Evolutionary conservation across 768 basidiomycete species (phyloP).

Genomic region (Phlebiopsis flavidoalba): DNA sequence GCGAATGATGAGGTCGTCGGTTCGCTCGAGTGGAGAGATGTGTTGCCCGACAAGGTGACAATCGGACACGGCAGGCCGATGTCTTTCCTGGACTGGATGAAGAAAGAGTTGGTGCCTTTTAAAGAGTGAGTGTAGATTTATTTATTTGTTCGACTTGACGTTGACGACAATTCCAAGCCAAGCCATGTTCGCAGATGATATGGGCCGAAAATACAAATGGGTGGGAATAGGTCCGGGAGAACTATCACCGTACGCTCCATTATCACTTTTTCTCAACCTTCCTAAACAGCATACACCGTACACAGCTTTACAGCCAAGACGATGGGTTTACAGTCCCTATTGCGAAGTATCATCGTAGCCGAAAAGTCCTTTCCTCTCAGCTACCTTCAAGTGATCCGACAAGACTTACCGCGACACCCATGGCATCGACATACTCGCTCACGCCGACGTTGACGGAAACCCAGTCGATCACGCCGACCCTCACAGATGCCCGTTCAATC

Average conservation of each 20-base stretch:
- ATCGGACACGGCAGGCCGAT: slow-evolving; percentile 27
- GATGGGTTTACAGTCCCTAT: slow-evolving; percentile 29
- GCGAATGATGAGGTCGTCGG: slow-evolving; percentile 30
- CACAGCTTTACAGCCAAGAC: slow-evolving; percentile 30
- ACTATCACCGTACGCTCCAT: slow-evolving; percentile 27
- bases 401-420: not conserved
- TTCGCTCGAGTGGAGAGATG: slow-evolving; percentile 34
- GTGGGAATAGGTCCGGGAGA: slow-evolving; percentile 33
- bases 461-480: slow-evolving; percentile 6
- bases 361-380: not conserved
- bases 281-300: not conserved
- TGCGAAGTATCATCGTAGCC: slow-evolving; percentile 31
- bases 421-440: slow-evolving; percentile 4
- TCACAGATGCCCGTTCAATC: slow-evolving; percentile 1
- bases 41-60: slow-evolving; percentile 34
- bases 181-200: slow-evolving; percentile 30
- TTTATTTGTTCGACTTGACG: not conserved
- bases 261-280: not conserved
- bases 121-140: slow-evolving; percentile 27
- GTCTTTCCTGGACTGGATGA: slow-evolving; percentile 33
- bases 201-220: slow-evolving; percentile 36
- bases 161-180: slow-evolving; percentile 23
- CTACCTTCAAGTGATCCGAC: not conserved
- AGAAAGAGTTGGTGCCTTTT: slow-evolving; percentile 35
- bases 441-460: slow-evolving; percentile 7